Percentiles rank a stretch among this genome's conserved stretches.
Evolutionary conservation across 1,284 basidiomycete species (phyloP).

Genomic region (Leucoagaricus sp.): DNA sequence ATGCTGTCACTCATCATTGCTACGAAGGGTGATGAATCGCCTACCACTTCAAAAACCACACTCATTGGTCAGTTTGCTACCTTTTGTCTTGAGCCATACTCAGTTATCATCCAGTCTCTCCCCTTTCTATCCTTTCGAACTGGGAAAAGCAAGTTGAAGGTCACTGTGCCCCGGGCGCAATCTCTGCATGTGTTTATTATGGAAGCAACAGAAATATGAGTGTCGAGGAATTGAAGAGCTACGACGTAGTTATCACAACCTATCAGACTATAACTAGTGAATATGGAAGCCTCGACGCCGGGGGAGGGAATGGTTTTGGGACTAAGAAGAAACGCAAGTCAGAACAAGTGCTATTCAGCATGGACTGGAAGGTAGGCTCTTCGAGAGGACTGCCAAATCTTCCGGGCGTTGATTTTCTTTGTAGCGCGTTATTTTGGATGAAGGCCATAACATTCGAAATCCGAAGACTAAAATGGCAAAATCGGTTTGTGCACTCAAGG

Average conservation of each 20-base stretch:
- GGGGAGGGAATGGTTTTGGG: too few species aligned
- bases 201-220: slow-evolving; percentile 65
- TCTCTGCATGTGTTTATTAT: slow-evolving; percentile 71
- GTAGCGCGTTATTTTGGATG: slow-evolving; percentile 82
- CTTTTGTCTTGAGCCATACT: neutral
- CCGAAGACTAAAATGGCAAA: slow-evolving; percentile 82
- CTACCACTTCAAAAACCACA: slow-evolving; percentile 63
- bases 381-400: neutral
- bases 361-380: slow-evolving; percentile 74
- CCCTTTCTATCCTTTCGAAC: slow-evolving; percentile 86
- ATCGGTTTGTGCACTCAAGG: slow-evolving; percentile 66
- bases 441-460: slow-evolving; percentile 87
- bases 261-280: slow-evolving; percentile 75
- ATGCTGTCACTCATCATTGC: slow-evolving; percentile 78
- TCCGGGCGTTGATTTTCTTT: neutral
- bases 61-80: slow-evolving; percentile 61
- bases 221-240: slow-evolving; percentile 59
- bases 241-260: slow-evolving; percentile 89
- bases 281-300: slow-evolving; percentile 24
- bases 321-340: slow-evolving; percentile 64
- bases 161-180: slow-evolving; percentile 60
- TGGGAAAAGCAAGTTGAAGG: slow-evolving; percentile 90
- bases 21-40: slow-evolving; percentile 64
- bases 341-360: slow-evolving; percentile 58
- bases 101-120: slow-evolving; percentile 59